Evolutionary conservation across 1,139 yeast species (phyloP), one percentile per base, ranked within the genome.

Genomic region (Saccharomycopsis hybrid): DNA sequence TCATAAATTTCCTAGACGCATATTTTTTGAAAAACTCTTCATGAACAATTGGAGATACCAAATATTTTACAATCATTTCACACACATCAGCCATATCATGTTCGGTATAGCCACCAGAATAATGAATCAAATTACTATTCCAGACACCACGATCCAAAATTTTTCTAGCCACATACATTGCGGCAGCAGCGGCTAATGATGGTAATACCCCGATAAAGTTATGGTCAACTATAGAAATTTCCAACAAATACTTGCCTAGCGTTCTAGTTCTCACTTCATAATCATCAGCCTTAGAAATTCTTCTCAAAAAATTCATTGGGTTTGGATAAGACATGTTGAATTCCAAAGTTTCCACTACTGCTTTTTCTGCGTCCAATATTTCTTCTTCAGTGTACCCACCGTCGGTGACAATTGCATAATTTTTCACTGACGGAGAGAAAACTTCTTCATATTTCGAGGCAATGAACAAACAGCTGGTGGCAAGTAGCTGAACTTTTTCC

Each of bases 361-460:
- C 84, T 65, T 83, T 82, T 67, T 92, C 98, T 31, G 96, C 96
- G 59, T 78, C 82, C 58, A 89, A 74, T 53, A 92, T 87, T 61
- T 88, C 96, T 51, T 83, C 88, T 63, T 83, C 92, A 8, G 87
- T 76, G 62, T 85, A 88, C 11, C 92, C 88, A 29, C 72, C 72
- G 65, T 88, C 97, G 31, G 96, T 88, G 57, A 89, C 88, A 64
- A 86, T 87, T 24, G 96, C 88, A 65, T 89, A 90, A 66, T 88
- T 86, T 56, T 84, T 80, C 46, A 92, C 84, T 44, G 92, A 83
- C 3, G 98, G 98, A 8, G 92, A 77, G 63, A 85, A 86, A 36
- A 92, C 96, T 68, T 92, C 98, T 69, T 92, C 98, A 65, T 86
- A 89, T 68, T 92, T 92, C 28, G 97, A 92, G 35, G 97, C 96